Evolutionary conservation across 2,329 filamentous ascomycete species (phyloP).

Genomic region (Domatiomyces catenatus): DNA sequence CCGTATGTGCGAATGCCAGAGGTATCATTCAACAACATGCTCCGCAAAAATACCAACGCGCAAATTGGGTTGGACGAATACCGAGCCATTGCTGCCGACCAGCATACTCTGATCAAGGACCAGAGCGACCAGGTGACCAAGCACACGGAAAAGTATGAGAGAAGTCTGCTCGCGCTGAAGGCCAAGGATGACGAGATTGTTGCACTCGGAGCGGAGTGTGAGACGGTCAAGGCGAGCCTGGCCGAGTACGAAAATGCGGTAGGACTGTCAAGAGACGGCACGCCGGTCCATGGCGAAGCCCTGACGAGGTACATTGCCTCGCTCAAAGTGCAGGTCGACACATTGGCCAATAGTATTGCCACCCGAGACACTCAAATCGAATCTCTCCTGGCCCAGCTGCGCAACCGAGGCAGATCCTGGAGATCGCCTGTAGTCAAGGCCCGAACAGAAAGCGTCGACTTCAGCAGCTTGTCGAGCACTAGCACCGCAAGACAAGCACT

Average conservation of each 20-base stretch:
- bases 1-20: slow-evolving; percentile 10
- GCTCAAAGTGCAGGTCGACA: background rate
- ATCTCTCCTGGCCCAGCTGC: background rate
- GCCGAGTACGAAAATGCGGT: slow-evolving; percentile 3
- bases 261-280: background rate
- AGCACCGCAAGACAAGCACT: background rate
- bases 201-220: slow-evolving; percentile 6
- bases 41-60: slow-evolving; percentile 4
- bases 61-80: slow-evolving; percentile 4
- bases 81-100: slow-evolving; percentile 5
- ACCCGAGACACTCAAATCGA: background rate
- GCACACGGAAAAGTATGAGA: slow-evolving; percentile 4
- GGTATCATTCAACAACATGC: slow-evolving; percentile 2
- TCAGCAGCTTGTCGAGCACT: background rate
- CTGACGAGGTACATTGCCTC: background rate
- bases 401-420: background rate
- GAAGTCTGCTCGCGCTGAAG: slow-evolving; percentile 2
- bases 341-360: background rate
- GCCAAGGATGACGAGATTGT: slow-evolving; percentile 10
- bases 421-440: background rate
- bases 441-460: background rate
- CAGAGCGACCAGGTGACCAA: slow-evolving; percentile 7
- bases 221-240: slow-evolving; percentile 3
- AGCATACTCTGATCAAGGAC: slow-evolving; percentile 7
- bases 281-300: background rate